Conservation (phyloP, 257 asterid genomes). For the Ligustrum vulgare region DNA sequence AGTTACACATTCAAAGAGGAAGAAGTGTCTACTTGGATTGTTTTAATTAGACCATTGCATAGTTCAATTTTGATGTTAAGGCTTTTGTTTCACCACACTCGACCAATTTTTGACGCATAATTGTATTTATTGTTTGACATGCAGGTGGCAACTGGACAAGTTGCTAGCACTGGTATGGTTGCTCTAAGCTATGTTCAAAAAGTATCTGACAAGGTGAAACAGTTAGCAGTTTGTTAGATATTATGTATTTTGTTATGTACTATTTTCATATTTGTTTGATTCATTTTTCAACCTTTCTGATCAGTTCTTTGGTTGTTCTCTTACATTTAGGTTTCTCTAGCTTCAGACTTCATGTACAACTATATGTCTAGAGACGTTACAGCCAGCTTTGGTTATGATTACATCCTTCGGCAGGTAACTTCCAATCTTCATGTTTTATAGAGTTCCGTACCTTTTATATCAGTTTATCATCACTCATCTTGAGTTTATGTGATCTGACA, state of each 20-base stretch:
- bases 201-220: constrained; percentile 74
- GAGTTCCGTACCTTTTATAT: not conserved
- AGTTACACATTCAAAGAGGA: not conserved
- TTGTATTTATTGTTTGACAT: not conserved
- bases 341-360: constrained; percentile 89
- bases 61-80: not conserved
- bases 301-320: constrained; percentile 16
- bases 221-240: not conserved
- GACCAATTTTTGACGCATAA: not conserved
- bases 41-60: not conserved
- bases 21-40: not conserved
- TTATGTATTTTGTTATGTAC: not conserved
- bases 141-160: constrained; percentile 94
- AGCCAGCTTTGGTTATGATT: constrained; percentile 94
- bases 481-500: not conserved
- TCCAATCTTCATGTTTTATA: constrained; percentile 4
- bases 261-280: not conserved
- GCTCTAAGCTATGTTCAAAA: constrained; percentile 89
- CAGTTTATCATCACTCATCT: not conserved
- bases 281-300: not conserved
- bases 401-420: constrained; percentile 83
- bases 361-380: constrained; percentile 82
- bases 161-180: constrained; percentile 91
- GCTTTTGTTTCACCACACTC: not conserved
- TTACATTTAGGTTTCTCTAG: constrained; percentile 74